Conservation (phyloP, 139 green algal genomes). For the Ettlia oleoabundans region DNA sequence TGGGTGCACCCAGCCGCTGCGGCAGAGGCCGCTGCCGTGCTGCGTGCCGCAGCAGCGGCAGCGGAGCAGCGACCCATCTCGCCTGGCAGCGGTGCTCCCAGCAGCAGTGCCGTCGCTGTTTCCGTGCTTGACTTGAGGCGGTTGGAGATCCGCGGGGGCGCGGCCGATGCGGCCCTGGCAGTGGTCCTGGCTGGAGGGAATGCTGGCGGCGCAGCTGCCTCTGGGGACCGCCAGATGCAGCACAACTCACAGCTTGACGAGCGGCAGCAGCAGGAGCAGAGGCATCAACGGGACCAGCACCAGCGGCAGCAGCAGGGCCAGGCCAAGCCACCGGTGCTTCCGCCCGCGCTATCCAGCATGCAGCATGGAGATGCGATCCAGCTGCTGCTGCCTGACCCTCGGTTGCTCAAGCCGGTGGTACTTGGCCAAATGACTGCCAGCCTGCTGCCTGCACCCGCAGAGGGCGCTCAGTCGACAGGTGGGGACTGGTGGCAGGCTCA, state of each 20-base stretch:
- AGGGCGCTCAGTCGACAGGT: neutral
- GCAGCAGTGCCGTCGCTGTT: neutral
- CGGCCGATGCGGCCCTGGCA: conserved; percentile 11
- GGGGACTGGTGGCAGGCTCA: too few species aligned
- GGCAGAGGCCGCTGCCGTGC: neutral
- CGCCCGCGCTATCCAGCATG: neutral
- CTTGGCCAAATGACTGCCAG: conserved; percentile 1
- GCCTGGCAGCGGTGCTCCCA: too few species aligned
- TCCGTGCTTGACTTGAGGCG: conserved; percentile 14
- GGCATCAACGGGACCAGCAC: conserved; percentile 14
- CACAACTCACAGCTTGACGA: too few species aligned
- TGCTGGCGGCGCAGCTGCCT: too few species aligned
- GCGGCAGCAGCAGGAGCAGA: conserved; percentile 7
- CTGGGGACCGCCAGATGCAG: too few species aligned
- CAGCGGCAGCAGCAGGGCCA: neutral
- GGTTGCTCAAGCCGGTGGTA: conserved; percentile 29
- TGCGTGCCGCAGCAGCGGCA: neutral
- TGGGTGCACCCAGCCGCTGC: conserved; percentile 36
- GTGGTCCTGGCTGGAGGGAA: neutral
- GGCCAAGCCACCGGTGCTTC: neutral
- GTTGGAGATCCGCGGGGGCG: conserved; percentile 30
- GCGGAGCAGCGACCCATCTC: too few species aligned
- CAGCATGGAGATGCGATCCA: conserved; percentile 4
- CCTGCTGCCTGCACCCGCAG: neutral
- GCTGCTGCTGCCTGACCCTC: conserved; percentile 23